Conservation (phyloP, 2,329 filamentous ascomycete species). For the Exophiala bonariae region DNA sequence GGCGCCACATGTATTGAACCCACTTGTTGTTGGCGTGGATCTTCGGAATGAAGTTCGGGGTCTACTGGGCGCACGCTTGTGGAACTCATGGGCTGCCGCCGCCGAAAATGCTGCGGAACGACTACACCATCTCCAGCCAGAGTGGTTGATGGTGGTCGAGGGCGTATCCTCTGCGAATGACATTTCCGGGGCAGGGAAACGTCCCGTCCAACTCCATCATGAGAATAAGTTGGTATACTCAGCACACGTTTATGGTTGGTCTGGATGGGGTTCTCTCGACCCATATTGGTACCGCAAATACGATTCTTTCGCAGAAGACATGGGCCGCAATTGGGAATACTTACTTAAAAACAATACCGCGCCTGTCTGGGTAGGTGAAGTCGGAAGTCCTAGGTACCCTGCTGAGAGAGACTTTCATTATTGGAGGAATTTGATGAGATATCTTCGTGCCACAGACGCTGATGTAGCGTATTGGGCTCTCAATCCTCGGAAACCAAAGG, state of each 20-base stretch:
- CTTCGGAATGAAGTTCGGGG: constrained; percentile 69
- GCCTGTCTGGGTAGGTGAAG: constrained; percentile 70
- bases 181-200: constrained; percentile 54
- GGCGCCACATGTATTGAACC: constrained; percentile 58
- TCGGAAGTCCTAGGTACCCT: constrained; percentile 59
- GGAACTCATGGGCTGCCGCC: constrained; percentile 63
- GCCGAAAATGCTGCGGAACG: constrained; percentile 64
- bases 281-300: constrained; percentile 63
- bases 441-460: constrained; percentile 58
- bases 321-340: constrained; percentile 67
- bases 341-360: constrained; percentile 57
- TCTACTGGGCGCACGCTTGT: constrained; percentile 68
- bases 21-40: constrained; percentile 65
- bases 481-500: constrained; percentile 64
- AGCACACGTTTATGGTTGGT: constrained; percentile 69
- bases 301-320: constrained; percentile 61
- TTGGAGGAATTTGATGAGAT: constrained; percentile 64
- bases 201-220: constrained; percentile 60
- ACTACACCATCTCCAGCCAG: constrained; percentile 58
- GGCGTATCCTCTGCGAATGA: constrained; percentile 69
- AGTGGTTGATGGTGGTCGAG: constrained; percentile 69
- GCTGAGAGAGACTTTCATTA: constrained; percentile 62
- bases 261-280: constrained; percentile 64
- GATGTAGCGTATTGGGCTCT: constrained; percentile 72
- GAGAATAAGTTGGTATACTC: constrained; percentile 64